These are phyloP conservation scores for Macaranga tanarius DNA, from an alignment of 441 rosid genomes.

Conservation along the genomic window DNA sequence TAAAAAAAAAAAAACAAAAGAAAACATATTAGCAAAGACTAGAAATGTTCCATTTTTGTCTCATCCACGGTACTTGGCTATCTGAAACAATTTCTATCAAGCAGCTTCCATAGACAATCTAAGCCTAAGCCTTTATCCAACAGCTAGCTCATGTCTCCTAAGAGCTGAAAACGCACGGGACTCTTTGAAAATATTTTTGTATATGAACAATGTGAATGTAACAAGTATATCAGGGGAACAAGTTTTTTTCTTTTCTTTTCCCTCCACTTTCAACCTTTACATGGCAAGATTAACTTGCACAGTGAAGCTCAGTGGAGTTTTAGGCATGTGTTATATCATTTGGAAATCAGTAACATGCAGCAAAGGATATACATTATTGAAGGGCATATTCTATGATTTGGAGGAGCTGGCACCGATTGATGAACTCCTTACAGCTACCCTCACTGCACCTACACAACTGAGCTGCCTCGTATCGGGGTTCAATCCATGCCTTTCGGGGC, in stretches of 20 bases:
- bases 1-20: no score
- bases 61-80: no score
- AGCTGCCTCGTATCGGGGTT: slow-evolving; percentile 67
- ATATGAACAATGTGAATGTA: slow-evolving; percentile 12
- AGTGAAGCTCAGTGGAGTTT: no score
- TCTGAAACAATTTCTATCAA: no score
- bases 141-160: not conserved
- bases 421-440: slow-evolving; percentile 77
- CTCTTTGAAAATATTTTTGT: not conserved
- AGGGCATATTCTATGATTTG: slow-evolving; percentile 22
- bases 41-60: no score
- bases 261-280: not conserved
- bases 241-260: no score
- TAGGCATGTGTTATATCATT: not conserved
- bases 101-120: no score
- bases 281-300: not conserved
- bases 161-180: not conserved
- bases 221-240: not conserved
- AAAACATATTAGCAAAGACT: no score
- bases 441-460: slow-evolving; percentile 78
- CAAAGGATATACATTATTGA: slow-evolving; percentile 10
- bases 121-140: no score
- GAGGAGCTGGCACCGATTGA: slow-evolving; percentile 60
- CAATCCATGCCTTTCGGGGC: slow-evolving; percentile 40
- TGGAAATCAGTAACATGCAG: slow-evolving; percentile 15